Evolutionary conservation across 2,329 filamentous ascomycete genomes (phyloP), one percentile per base, ranked within the genome.

Genomic region (Epicoccum nigrum): DNA sequence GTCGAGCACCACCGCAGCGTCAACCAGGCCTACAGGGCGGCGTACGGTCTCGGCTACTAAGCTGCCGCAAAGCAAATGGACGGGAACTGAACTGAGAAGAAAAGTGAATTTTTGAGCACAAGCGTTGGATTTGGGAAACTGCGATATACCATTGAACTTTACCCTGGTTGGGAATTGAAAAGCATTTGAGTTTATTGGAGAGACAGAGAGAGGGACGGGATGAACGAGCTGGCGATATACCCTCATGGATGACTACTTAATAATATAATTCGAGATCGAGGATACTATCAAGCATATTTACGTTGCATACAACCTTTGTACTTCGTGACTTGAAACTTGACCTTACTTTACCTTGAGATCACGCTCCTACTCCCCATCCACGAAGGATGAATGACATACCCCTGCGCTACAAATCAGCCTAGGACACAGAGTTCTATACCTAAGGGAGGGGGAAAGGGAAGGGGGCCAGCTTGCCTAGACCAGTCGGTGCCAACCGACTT

Each of bases 1-100:
- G 60, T 63, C 28, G 67, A 68, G 54, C 68, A 71, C 54, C 68
- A 68, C 58, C 45, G 55, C 27, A 59, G 61, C 44, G 60, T 70
- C 8, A 68, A 62, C 43, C 48, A 50, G 12, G 64, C 65, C 19
- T 66, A 59, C 48, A 54, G 47, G 20, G 37, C 53, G 31, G 55
- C 53, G 7, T 63, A 62, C 15, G 56, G 56, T 25, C 16, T 16
- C 4, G 44, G 45, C 37, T 43, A 39, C 28, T 50, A 51, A 34
- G 23, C n/a, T n/a, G 11, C 1, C 9, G 25, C 25, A n/a, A 25
- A 16, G 34, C n/a, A n/a, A 30, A 11, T 13, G 13, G 39, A 23
- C 19, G 21, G 12, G 41, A 25, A 42, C 19, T 33, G 27, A 28
- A 39, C 21, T 21, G 42, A 46, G 25, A 28, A 39, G 17, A 50